Base-by-base conservation (phyloP, 192 early-diverging fungal genomes). In the Allomyces arbusculus region DNA sequence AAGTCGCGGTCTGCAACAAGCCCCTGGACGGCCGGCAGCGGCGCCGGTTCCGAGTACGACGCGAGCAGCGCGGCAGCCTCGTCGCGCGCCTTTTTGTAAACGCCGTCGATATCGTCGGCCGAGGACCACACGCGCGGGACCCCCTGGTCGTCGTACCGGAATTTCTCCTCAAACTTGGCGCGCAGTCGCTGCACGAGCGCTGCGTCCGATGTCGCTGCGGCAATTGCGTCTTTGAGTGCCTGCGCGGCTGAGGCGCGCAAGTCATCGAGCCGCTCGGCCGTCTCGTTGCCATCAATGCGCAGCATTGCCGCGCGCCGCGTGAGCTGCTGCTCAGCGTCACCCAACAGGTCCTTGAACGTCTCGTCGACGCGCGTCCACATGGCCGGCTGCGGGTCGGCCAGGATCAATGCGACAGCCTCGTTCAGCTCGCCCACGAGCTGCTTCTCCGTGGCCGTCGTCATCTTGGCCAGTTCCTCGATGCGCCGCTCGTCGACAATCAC, bases 91-190 rank as follows among this genome's bases (percentile, higher is more conserved):
- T 70, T 70, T 44, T 82, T 79, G 77, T 91, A 99, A 65, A 81
- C 80, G 23, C 79, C 76, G 72, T 99, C 94, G 65, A 99, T 95
- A 73, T 95, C 92, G 75, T 99, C 96, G 24, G 84, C 82, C 4
- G 92, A 89, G 65, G 83, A 87, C 96, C 96, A 99, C 33, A 99
- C 87, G 55, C 91, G 80, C 22, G 96, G 96, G 24, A 97, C 71
- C 23, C 94, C 96, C 44, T 82, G 72, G 4, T 89, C 91, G 68
- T 96, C 94, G 71, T 99, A 99, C 63, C 94, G 74, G 80, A 99
- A 99, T 65, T 84, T 80, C 66, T 87, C 84, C 76, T 97, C 92
- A 66, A 99, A 92, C 63, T 81, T 79, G 63, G 73, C 79, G 40
- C 89, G 82, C 62, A 95, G 77, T 66, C 89, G 86, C 61, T 87